Evolutionary conservation across 2,329 filamentous ascomycete species (phyloP), one percentile per base, ranked within the genome.

Genomic region (Periglandula ipomoeae): DNA sequence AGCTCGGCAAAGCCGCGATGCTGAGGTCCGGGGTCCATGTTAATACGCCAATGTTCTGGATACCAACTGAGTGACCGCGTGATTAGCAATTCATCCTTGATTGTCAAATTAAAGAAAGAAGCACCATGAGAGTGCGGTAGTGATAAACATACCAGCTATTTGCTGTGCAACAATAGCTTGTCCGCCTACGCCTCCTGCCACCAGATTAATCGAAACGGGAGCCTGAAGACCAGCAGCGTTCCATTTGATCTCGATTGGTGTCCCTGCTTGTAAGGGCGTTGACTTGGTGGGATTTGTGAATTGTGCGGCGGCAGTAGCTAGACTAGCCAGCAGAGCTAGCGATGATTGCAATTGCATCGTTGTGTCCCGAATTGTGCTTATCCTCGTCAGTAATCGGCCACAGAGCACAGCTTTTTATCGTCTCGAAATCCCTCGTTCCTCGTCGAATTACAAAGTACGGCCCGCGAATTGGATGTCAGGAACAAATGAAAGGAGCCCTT

Each of bases 181-280:
- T 26, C 55, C 52, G 5, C 42, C 42, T 5, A 37, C 37, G n/a
- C 50, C 58, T 6, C 49, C 49, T 0, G 58, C 56, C 4, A 59
- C 52, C 20, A 59, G 44, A 44, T 55, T 49, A 46, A 59, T 56
- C 9, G 53, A 49, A 32, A 59, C 40, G 3, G 58, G 57, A 9
- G 47, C 54, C 6, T 54, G 44, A 4, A 59, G 52, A 17, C 56
- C 55, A 5, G 49, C 37, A 15, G 53, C 55, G 19, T 55, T 50
- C 56, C 57, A 57, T 20, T 47, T 49, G 42, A 58, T 55, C 32
- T 53, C 38, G 32, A 57, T 51, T 11, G 47, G 44, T 41, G 54
- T 35, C 30, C 51, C 52, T 7, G 53, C n/a, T 17, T 46, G 38
- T 27, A 50, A 8, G 11, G 34, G 9, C 2, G 41, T 39, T 13